Percentiles rank a stretch among this genome's conserved stretches.
phyloP scores from a whole-genome alignment of 208 protist species.

The Strigomonas galati region DNA sequence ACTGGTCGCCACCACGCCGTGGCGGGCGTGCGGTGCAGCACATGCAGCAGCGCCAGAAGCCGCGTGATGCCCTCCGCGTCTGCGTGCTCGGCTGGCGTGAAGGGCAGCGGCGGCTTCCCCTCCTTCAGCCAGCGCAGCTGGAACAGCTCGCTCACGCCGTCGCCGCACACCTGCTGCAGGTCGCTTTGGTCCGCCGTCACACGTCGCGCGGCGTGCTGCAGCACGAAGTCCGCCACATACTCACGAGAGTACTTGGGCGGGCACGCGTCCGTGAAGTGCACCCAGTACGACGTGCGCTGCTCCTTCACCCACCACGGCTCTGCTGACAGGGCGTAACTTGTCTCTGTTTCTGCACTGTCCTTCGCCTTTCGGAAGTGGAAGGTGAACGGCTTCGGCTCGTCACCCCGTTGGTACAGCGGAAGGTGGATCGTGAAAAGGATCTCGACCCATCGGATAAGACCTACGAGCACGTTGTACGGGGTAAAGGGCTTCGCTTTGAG shows the following conservation, averaged over 20 bases:
- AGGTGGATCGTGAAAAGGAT: conserved; percentile 25
- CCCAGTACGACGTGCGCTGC: background rate
- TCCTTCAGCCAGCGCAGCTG: background rate
- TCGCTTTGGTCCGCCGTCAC: background rate
- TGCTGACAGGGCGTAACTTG: background rate
- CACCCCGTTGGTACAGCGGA: conserved; percentile 14
- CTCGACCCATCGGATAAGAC: conserved; percentile 31
- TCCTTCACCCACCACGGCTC: background rate
- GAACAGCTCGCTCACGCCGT: background rate
- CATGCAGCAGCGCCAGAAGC: background rate
- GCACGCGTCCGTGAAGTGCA: background rate
- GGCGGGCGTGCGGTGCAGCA: background rate
- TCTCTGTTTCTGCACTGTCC: background rate
- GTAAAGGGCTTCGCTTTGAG: conserved; percentile 17
- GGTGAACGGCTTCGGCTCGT: background rate
- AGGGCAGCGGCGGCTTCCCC: background rate
- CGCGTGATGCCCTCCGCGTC: background rate
- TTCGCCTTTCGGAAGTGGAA: background rate
- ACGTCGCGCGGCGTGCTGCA: conserved; percentile 17
- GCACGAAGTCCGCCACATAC: conserved; percentile 21
- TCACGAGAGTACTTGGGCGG: conserved; percentile 16
- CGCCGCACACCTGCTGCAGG: conserved; percentile 1
- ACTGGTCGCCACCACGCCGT: background rate
- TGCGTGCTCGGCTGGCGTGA: background rate
- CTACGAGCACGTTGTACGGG: conserved; percentile 36